phyloP scores from a whole-genome alignment of 306 rosid genomes.

The Cucurbita pepo region DNA sequence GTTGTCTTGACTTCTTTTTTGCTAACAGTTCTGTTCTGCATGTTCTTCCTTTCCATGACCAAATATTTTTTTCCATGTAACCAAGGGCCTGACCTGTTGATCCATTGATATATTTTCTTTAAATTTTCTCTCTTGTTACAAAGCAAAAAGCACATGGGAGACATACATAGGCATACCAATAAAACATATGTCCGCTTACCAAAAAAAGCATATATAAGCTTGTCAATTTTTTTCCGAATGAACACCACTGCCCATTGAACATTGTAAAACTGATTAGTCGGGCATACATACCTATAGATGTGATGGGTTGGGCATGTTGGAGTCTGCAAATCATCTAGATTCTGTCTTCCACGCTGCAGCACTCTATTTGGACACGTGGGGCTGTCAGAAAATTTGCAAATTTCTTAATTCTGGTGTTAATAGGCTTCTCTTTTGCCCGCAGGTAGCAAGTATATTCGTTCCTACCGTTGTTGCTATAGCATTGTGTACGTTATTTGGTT shows the following conservation, averaged over 20 bases:
- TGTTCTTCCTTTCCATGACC: background rate
- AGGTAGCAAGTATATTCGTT: constrained; percentile 96
- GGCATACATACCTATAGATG: background rate
- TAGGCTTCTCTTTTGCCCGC: constrained; percentile 17
- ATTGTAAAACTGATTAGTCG: background rate
- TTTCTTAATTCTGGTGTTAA: constrained; percentile 3
- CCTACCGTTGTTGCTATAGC: constrained; percentile 72
- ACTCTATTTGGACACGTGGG: background rate
- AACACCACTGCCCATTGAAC: background rate
- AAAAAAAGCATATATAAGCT: background rate
- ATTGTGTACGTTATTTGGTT: constrained; percentile 51
- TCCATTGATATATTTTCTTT: background rate
- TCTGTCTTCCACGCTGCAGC: background rate
- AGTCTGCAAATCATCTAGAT: background rate
- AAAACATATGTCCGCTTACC: background rate
- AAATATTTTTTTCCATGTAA: background rate
- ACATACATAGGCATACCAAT: background rate
- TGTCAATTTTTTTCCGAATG: background rate
- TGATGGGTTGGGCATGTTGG: background rate
- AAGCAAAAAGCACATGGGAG: background rate
- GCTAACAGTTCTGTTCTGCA: background rate
- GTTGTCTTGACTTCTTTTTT: background rate
- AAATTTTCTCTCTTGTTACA: background rate
- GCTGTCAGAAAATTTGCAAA: background rate
- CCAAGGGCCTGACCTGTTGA: background rate